Percentiles rank a stretch among this genome's conserved stretches.
phyloP scores from a whole-genome alignment of 2,329 filamentous ascomycete genomes.

The Penicillium sp. region DNA sequence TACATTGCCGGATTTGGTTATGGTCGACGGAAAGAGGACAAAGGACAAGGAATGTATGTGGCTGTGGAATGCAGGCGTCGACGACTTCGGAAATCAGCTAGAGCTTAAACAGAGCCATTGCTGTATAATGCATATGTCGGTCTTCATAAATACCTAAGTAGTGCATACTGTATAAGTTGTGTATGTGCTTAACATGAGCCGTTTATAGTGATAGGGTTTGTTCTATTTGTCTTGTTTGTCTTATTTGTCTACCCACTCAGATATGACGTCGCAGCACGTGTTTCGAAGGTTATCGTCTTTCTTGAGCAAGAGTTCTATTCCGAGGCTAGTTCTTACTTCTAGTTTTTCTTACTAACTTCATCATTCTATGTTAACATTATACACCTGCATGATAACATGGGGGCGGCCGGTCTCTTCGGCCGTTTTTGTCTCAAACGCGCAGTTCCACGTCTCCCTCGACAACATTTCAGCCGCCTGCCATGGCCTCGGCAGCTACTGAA shows the following conservation, averaged over 20 bases:
- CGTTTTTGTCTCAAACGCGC: constrained; percentile 50
- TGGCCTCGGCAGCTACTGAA: constrained; percentile 25
- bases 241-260: not conserved
- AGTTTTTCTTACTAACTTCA: not conserved
- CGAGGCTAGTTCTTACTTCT: not conserved
- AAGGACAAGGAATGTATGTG: constrained; percentile 9
- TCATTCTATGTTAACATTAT: constrained; percentile 10
- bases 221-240: not conserved
- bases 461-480: constrained; percentile 21
- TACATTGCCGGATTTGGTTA: not conserved
- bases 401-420: constrained; percentile 48
- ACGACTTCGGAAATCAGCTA: not conserved
- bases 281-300: not conserved
- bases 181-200: no score
- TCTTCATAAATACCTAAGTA: not conserved
- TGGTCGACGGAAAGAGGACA: constrained; percentile 1
- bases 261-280: constrained; percentile 14
- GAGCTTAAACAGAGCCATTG: not conserved
- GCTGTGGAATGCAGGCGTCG: constrained; percentile 2
- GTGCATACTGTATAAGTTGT: not conserved
- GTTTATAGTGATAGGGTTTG: not conserved
- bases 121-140: not conserved
- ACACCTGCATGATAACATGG: constrained; percentile 44
- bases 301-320: not conserved
- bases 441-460: constrained; percentile 34